phyloP scores from a whole-genome alignment of 306 rosid species.

The Trifolium repens region DNA sequence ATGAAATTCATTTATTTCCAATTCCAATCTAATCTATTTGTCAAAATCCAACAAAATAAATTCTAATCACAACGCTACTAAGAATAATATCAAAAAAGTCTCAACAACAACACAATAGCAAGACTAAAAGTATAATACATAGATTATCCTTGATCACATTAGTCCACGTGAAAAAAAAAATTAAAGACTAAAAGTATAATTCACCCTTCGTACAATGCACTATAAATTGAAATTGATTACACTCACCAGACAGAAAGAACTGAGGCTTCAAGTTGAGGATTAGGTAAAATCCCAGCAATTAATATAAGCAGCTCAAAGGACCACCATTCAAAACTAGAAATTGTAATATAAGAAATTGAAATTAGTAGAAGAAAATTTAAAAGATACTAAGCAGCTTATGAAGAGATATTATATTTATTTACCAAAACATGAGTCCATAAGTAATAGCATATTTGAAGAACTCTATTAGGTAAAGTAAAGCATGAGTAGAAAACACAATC shows the following conservation, averaged over 20 bases:
- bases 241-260: constrained; percentile 67
- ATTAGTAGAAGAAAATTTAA: not conserved
- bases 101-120: no score
- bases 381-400: not conserved
- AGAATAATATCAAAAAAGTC: no score
- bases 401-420: not conserved
- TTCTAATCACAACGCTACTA: no score
- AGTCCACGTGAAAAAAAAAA: no score
- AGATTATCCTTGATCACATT: no score
- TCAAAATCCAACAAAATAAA: no score
- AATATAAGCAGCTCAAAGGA: constrained; percentile 68
- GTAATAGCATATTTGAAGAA: constrained; percentile 52
- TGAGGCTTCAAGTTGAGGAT: constrained; percentile 55
- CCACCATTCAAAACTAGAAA: constrained; percentile 71
- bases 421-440: constrained; percentile 60
- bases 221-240: not conserved
- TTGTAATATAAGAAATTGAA: not conserved
- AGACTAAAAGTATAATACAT: no score
- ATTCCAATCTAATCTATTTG: no score
- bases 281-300: constrained; percentile 45
- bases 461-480: constrained; percentile 46
- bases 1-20: no score
- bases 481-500: constrained; percentile 46
- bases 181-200: no score
- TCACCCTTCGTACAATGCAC: no score